Evolutionary conservation across 106 monocot species (phyloP).

Genomic region (Dendrobium huoshanense): DNA sequence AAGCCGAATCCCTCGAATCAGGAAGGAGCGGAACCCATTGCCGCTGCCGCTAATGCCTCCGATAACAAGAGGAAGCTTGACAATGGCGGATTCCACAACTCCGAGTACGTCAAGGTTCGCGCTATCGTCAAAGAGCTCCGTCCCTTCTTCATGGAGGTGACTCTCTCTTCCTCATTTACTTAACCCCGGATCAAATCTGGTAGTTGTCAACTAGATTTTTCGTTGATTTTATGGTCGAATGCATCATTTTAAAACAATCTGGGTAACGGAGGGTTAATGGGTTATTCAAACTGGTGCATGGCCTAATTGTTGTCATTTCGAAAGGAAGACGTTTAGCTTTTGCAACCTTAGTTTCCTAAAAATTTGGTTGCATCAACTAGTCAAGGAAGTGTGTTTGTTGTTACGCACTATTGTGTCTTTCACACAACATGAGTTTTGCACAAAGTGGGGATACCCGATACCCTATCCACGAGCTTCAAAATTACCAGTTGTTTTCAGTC

Average conservation of each 20-base stretch:
- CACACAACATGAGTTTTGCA: too few species aligned
- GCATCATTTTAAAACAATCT: neutral
- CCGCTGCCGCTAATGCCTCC: neutral
- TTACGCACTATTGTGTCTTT: too few species aligned
- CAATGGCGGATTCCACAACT: neutral
- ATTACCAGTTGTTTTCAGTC: too few species aligned
- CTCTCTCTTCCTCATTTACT: neutral
- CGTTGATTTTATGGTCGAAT: neutral
- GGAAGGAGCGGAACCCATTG: neutral
- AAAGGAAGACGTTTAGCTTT: too few species aligned
- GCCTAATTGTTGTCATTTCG: too few species aligned
- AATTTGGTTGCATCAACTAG: too few species aligned
- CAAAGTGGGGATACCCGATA: too few species aligned
- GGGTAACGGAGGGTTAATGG: neutral
- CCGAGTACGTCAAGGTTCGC: neutral
- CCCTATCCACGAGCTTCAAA: too few species aligned
- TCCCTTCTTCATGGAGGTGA: constrained; percentile 6
- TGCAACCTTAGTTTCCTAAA: too few species aligned
- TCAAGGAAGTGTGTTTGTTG: too few species aligned
- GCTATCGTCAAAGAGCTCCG: neutral
- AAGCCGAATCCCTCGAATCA: neutral
- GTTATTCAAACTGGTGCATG: neutral
- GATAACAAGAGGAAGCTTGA: neutral
- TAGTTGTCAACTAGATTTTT: neutral
- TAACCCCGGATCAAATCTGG: neutral